Evolutionary conservation across 2,329 filamentous ascomycete species (phyloP), one percentile per base, ranked within the genome.

Genomic region (Cephalotrichum gorgonifer): DNA sequence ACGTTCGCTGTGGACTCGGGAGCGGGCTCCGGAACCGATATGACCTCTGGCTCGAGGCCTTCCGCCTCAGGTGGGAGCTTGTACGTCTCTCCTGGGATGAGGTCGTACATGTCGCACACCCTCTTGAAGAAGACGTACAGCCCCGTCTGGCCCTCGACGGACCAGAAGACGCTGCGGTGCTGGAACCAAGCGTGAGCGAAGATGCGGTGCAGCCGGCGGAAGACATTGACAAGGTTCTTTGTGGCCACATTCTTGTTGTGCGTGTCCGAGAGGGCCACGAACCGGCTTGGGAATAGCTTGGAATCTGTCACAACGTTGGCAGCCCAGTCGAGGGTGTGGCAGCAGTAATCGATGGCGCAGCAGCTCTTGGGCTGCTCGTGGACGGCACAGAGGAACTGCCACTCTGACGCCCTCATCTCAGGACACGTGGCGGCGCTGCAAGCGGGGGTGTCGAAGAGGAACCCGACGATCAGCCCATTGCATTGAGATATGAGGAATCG

Each of bases 101-200:
- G 74, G 56, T 85, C 84, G 65, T 95, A 96, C 57, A 85, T 76
- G 63, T 98, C 93, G 65, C 91, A 97, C 22, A 97, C 90, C 0
- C 86, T 93, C 74, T 96, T 97, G 75, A 97, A 98, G 60, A 98
- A 85, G 51, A 95, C 80, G 63, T 98, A 98, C 11, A 98, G 71
- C 1, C 93, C 93, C n/a, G 88, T 88, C 62, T 89, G 81, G 9
- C 80, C 79, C 68, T 98, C 93, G 1, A 97, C 85, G 38, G 86
- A 82, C 89, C 91, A 97, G 65, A 97, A 98, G 48, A 96, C 88
- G 49, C 86, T 85, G 43, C 90, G 81, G 65, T 98, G 93, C 68
- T 96, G 89, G 65, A 96, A 98, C 93, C 93, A 98, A 7, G 93
- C 93, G 63, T 98, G 93, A 43, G 93, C 93, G 62, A 97, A 98